Conservation (phyloP, 2,329 filamentous ascomycete species). For the Lasiodiplodia gonubiensis region DNA sequence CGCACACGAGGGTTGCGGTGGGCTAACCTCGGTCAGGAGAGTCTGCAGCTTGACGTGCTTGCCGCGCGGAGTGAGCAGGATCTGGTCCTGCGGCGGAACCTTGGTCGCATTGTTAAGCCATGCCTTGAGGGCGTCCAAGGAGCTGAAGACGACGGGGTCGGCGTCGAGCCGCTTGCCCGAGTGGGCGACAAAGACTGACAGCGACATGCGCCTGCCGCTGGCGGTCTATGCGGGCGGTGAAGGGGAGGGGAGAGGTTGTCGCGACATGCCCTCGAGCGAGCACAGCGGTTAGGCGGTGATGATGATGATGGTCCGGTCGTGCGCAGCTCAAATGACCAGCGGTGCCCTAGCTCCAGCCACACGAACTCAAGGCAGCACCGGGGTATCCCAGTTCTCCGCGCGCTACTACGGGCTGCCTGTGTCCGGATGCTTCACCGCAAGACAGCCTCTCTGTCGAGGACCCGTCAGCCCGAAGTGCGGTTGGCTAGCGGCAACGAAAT, state of each 20-base stretch:
- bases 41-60: constrained; percentile 83
- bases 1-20: neutral
- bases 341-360: constrained; percentile 22
- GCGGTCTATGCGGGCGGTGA: constrained; percentile 15
- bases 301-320: constrained; percentile 35
- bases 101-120: constrained; percentile 78
- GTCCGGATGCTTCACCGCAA: neutral
- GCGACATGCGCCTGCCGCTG: constrained; percentile 69
- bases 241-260: constrained; percentile 1
- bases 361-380: neutral
- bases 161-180: constrained; percentile 84
- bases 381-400: neutral
- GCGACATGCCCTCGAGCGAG: constrained; percentile 23
- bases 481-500: constrained; percentile 12
- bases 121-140: constrained; percentile 81
- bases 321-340: constrained; percentile 27
- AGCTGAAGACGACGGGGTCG: constrained; percentile 75
- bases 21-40: constrained; percentile 75
- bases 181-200: constrained; percentile 90
- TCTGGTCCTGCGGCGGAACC: constrained; percentile 79
- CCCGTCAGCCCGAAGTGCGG: neutral
- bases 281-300: constrained; percentile 23
- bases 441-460: neutral
- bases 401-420: neutral
- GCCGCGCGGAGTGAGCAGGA: constrained; percentile 83